These are phyloP conservation scores for Debaryomyces psychrophilus DNA, from an alignment of 1,139 yeast genomes.

Conservation along the genomic window DNA sequence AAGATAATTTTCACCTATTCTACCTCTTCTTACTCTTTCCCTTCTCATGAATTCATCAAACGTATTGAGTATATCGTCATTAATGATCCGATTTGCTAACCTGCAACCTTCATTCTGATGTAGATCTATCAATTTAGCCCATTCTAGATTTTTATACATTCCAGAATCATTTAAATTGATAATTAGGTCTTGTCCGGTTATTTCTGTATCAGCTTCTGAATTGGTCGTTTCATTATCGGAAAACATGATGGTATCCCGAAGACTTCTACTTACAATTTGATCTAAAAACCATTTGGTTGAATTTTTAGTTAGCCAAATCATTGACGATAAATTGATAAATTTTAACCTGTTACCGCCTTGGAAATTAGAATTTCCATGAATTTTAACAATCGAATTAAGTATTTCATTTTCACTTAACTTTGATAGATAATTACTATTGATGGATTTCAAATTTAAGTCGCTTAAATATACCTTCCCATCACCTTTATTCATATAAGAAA, in stretches of 20 bases:
- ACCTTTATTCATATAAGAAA: conserved; percentile 34
- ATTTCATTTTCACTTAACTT: conserved; percentile 44
- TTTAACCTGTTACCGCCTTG: conserved; percentile 25
- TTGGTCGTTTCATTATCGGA: conserved; percentile 11
- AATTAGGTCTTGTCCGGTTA: conserved; percentile 28
- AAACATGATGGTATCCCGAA: conserved; percentile 13
- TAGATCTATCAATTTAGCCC: conserved; percentile 52
- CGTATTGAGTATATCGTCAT: conserved; percentile 34
- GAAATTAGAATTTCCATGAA: conserved; percentile 24
- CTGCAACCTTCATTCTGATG: conserved; percentile 32
- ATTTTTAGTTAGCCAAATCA: conserved; percentile 56
- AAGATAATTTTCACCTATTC: conserved; percentile 50
- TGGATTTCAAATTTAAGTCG: conserved; percentile 44
- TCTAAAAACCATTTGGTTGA: conserved; percentile 37
- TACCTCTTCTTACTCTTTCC: conserved; percentile 45
- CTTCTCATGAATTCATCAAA: conserved; percentile 34
- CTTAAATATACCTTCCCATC: conserved; percentile 47
- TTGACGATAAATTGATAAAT: conserved; percentile 44
- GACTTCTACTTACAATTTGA: conserved; percentile 18
- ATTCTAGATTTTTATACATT: conserved; percentile 56
- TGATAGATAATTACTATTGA: conserved; percentile 35
- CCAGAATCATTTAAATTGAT: conserved; percentile 59
- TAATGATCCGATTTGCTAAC: conserved; percentile 35
- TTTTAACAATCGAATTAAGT: conserved; percentile 32
- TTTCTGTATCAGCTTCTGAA: neutral